Evolutionary conservation across 352 stramenopile genomes (phyloP), one percentile per base, ranked within the genome.

Genomic region (Phytophthora hybrid): DNA sequence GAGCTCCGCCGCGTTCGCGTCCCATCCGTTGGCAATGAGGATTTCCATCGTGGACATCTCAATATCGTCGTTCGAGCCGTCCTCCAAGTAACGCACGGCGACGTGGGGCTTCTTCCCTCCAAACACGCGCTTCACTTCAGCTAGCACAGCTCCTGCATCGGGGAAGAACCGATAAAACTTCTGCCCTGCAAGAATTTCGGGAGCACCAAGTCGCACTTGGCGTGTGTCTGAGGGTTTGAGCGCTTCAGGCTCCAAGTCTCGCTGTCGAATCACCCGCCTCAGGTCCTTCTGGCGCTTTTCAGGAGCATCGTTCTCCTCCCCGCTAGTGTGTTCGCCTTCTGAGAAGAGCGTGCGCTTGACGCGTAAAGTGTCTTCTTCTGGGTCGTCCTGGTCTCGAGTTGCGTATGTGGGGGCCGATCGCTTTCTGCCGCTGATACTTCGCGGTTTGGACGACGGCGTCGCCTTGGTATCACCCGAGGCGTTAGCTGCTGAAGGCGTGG

Each of bases 31-130:
- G 39, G 90, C 90, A 18, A 96, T 72, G 14, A 96, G 65, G 19
- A 96, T 88, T 61, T 95, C 84, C 79, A 94, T 88, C 0, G 84
- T 92, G 4, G 82, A 69, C 21, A 91, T 41, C 53, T 95, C 84
- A 6, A 95, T 65, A 39, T 79, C 83, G 37, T 92, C 85, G 29
- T 79, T 79, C 1, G 77, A 81, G 6, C 80, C 80, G 57, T 93
- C 83, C 2, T 79, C 76, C n/a, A 84, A 2, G 61, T 95, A 96
- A 29, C 88, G 78, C 23, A 96, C 77, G 16, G 75, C 72, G 13
- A 90, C 88, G 37, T 92, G 84, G 1, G 88, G 88, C 57, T 96
- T 96, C 76, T 95, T 96, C 4, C 87, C 87, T 14, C 85, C 78
- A 49, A 93, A 80, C 1, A 96, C 84, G 16, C 88, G 88, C 66